phyloP scores from a whole-genome alignment of 352 stramenopile species.

The Saprolegnia parasitica region DNA sequence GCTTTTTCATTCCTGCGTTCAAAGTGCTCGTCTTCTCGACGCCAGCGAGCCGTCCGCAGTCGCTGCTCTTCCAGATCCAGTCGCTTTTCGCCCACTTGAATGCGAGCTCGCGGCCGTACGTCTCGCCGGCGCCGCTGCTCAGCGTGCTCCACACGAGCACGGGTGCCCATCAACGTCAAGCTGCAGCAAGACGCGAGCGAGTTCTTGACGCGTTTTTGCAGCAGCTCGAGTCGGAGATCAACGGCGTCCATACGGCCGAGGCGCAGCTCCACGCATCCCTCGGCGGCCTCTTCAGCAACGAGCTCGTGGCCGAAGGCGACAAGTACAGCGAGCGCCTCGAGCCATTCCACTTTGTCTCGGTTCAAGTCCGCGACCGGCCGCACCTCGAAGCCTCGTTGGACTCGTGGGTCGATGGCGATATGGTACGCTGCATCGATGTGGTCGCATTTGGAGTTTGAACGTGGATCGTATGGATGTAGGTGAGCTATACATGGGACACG shows the following conservation, averaged over 20 bases:
- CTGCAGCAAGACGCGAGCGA: conserved; percentile 91
- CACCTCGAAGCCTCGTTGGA: conserved; percentile 82
- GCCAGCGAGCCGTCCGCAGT: conserved; percentile 38
- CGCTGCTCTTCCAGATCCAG: conserved; percentile 83
- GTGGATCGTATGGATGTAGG: conserved; percentile 30
- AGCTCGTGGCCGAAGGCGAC: conserved; percentile 83
- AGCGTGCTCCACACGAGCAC: conserved; percentile 82
- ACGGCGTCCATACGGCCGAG: conserved; percentile 52
- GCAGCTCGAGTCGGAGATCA: conserved; percentile 88
- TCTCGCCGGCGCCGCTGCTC: conserved; percentile 76
- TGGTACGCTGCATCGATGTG: conserved; percentile 25
- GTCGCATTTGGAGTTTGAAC: not conserved
- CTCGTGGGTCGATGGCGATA: conserved; percentile 86
- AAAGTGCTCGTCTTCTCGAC: conserved; percentile 73
- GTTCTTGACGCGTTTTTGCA: conserved; percentile 92
- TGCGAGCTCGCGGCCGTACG: conserved; percentile 78
- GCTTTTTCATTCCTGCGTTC: conserved; percentile 93
- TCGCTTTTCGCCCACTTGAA: conserved; percentile 87
- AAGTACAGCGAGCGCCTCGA: conserved; percentile 86
- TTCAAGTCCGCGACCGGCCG: conserved; percentile 83
- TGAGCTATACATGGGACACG: conserved; percentile 88
- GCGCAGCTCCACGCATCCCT: conserved; percentile 85
- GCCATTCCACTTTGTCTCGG: conserved; percentile 88
- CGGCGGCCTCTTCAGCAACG: conserved; percentile 88
- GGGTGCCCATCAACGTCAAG: conserved; percentile 82